Conservation (phyloP, 257 asterid species). For the Anisodus acutangulus region DNA sequence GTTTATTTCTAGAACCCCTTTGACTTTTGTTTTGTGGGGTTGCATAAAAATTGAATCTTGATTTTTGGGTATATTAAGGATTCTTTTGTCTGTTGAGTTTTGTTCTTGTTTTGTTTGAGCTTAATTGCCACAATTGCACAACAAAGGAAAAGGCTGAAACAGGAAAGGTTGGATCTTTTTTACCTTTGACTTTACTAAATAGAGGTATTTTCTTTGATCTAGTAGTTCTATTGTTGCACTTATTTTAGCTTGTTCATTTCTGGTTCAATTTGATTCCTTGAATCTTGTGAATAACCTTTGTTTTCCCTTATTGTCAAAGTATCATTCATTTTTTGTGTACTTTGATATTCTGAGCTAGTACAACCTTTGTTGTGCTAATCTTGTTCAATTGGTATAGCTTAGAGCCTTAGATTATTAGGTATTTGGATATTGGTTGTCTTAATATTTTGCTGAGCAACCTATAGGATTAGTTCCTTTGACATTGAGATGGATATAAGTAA, state of each 20-base stretch:
- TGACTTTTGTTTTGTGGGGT: not conserved
- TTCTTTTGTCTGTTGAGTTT: not conserved
- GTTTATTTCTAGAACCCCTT: not conserved
- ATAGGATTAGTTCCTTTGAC: constrained; percentile 27
- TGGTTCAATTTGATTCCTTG: not conserved
- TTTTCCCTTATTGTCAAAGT: not conserved
- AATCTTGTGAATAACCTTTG: not conserved
- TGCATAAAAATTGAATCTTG: constrained; percentile 28
- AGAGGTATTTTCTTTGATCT: constrained; percentile 12
- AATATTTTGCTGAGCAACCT: not conserved
- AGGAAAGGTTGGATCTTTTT: constrained; percentile 6
- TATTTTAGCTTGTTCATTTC: not conserved
- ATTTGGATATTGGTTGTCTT: not conserved
- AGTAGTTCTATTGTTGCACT: not conserved
- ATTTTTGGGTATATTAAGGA: constrained; percentile 10
- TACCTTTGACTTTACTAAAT: not conserved
- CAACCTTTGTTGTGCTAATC: not conserved
- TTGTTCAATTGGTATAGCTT: not conserved
- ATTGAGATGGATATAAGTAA: constrained; percentile 73
- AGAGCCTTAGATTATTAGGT: constrained; percentile 23
- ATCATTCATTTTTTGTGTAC: not conserved
- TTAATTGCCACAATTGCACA: not conserved
- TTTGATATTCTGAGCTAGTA: not conserved
- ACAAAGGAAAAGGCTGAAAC: not conserved
- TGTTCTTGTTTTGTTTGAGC: not conserved